phyloP scores from a whole-genome alignment of 2,329 filamentous ascomycete species.

The Pseudogymnoascus verrucosus region DNA sequence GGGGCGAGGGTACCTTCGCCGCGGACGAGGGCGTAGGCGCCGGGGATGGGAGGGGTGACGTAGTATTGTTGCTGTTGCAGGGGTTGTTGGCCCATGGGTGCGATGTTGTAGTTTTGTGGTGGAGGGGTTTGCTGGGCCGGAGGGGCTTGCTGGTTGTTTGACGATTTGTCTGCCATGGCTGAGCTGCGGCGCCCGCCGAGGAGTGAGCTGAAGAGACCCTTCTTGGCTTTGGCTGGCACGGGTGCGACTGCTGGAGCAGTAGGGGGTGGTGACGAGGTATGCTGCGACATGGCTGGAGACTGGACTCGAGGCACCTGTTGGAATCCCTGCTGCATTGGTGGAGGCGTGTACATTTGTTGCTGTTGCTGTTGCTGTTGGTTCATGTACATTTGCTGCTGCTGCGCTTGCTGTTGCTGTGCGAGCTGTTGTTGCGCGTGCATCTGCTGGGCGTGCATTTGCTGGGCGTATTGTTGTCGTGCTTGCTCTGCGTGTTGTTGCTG shows the following conservation, averaged over 20 bases:
- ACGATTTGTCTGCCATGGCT: background rate
- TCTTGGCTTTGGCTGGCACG: background rate
- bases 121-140: background rate
- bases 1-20: slow-evolving; percentile 22
- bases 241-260: background rate
- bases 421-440: slow-evolving; percentile 8
- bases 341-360: background rate
- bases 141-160: background rate
- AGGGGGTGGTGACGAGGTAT: background rate
- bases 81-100: slow-evolving; percentile 10
- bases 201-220: background rate
- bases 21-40: slow-evolving; percentile 24
- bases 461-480: background rate
- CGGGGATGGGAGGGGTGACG: slow-evolving; percentile 26
- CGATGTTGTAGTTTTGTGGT: background rate
- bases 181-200: background rate
- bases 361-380: background rate
- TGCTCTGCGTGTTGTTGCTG: slow-evolving; percentile 13
- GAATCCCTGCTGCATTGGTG: background rate
- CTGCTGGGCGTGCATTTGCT: slow-evolving; percentile 10
- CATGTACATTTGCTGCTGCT: slow-evolving; percentile 6
- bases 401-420: slow-evolving; percentile 6
- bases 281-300: background rate
- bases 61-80: slow-evolving; percentile 22
- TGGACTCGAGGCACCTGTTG: slow-evolving; percentile 8